These are phyloP conservation scores for Phyllosticta capitalensis DNA, from an alignment of 2,329 filamentous ascomycete genomes.

Conservation along the genomic window DNA sequence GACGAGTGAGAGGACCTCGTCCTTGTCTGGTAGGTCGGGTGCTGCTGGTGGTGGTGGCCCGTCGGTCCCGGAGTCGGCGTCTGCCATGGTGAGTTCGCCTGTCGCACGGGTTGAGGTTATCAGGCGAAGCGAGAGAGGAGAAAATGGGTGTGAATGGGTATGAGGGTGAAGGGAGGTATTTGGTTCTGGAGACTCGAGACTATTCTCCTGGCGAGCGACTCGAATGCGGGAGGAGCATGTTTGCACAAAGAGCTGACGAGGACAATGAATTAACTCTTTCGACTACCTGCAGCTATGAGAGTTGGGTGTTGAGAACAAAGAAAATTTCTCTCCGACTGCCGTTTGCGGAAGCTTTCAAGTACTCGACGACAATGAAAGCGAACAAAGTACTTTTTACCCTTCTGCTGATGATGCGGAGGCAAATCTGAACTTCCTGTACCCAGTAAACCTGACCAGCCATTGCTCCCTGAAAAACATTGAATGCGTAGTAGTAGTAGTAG, in stretches of 20 bases:
- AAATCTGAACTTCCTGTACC: neutral
- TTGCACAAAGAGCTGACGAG: neutral
- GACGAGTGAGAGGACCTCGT: neutral
- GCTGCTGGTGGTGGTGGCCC: neutral
- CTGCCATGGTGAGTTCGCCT: neutral
- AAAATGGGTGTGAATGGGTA: neutral
- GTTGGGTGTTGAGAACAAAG: neutral
- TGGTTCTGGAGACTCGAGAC: neutral
- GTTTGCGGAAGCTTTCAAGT: neutral
- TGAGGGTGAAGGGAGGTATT: neutral
- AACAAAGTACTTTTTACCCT: too few species aligned
- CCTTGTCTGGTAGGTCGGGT: neutral
- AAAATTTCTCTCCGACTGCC: neutral
- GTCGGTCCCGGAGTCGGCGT: neutral
- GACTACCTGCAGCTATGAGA: too few species aligned
- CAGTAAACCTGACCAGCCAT: too few species aligned
- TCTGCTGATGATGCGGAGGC: neutral
- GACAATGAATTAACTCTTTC: neutral
- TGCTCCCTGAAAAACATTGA: too few species aligned
- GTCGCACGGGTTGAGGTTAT: neutral
- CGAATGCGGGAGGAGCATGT: neutral
- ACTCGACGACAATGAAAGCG: neutral
- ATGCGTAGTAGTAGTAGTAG: neutral
- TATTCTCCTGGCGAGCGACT: neutral
- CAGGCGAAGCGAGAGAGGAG: neutral